Base-by-base conservation (phyloP, 208 protist species). In the Leishmania braziliensis region DNA sequence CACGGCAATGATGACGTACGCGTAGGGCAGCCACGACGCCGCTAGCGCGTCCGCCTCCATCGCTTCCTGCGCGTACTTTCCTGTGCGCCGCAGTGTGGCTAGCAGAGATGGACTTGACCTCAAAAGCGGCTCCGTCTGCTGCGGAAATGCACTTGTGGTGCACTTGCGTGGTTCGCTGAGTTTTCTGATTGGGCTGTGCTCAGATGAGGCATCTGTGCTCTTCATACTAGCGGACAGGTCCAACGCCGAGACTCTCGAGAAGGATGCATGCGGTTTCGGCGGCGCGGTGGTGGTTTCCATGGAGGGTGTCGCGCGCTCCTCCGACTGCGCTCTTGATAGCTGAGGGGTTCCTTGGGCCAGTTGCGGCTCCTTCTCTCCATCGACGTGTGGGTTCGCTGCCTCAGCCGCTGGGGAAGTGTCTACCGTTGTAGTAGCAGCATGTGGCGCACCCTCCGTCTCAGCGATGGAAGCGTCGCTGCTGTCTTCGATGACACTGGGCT, bases 1-100 rank as follows among this genome's bases (percentile, higher is more conserved):
- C 0, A 91, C 54, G 3, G 86, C 91, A 33, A 94, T 73, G 43
- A 94, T 78, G 66, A 94, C 63, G 81, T 92, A 94, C 39, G 83
- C 84, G 78, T 87, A 86, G 14, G 91, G 91, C 43, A 94, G 68
- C 84, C 87, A 94, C 43, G 83, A n/a, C 70, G 86, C 85, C 68
- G 75, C 46, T 33, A 85, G 69, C 54, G 80, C 66, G 48, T 88
- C 82, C 20, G 72, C 75, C 69, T 82, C 73, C 77, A 84, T 82
- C 43, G 69, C 77, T 48, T 83, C 78, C 26, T 66, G 66, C 5
- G 80, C 79, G 76, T 84, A 87, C 65, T 78, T 77, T 54, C 78
- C 65, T 36, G 63, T 74, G 76, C 75, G 82, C 50, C 56, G 79
- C 77, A 74, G 3, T 60, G 78, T 46, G 29, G 33, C 20, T 12